Base-by-base conservation (phyloP, 1,284 basidiomycete species). In the Takashimella tepidaria region DNA sequence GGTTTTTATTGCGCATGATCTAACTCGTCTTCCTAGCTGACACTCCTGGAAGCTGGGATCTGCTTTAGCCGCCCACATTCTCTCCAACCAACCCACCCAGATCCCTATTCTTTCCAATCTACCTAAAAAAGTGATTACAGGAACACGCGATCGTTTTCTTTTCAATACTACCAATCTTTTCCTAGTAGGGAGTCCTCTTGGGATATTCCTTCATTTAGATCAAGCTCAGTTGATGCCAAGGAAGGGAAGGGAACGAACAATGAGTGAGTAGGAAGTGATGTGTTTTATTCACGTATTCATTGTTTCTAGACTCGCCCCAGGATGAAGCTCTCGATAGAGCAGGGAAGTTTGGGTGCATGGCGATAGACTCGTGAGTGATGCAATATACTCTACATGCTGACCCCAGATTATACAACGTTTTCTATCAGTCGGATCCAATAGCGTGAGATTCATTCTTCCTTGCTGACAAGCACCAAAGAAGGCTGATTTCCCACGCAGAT, bases 191-290 rank as follows among this genome's bases (percentile, higher is more conserved):
- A 79, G 78, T 50, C 81, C 81, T 1, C 68, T 82, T 1, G 77
- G 79, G 0, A 70, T 83, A 24, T 81, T 82, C 62, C 68, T 81
- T 11, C 80, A 80, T 56, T 67, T 83, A 5, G 76, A 80, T 50
- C 78, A 79, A 42, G 75, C 79, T 0, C 80, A 81, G 57, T 61
- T 82, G 16, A 79, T 81, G 57, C 80, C 81, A 0, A 69, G 81
- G 16, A 76, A 76, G 59, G 80, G 80, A 1, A 62, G 78, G 44
- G 78, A 78, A 50, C 58, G 79, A 45, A 78, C 79, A 0, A 77
- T 75, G 69, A 49, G 69, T 71, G 44, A 57, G 69, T 62, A 1
- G n/a, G n/a, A n/a, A n/a, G n/a, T n/a, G n/a, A 5, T 45, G 43
- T 41, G 37, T 13, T 45, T 21, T 13, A 11, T 6, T 5, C n/a